A percentile compares a stretch with the other conserved stretches of the same genome.
phyloP scores from a whole-genome alignment of 1,284 basidiomycete species.

The Fomes fomentarius region DNA sequence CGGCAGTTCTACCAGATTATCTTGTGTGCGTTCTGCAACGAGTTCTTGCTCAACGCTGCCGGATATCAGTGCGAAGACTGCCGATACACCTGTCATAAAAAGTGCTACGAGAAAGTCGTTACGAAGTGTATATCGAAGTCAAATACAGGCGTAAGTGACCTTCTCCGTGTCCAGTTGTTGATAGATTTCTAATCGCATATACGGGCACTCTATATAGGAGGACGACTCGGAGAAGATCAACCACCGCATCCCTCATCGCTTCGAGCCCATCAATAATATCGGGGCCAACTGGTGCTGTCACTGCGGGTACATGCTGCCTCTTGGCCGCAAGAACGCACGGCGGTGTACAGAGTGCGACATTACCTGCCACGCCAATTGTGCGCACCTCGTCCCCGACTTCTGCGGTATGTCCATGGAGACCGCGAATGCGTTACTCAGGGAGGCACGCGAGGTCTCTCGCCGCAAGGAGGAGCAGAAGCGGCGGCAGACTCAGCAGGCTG shows the following conservation, averaged over 20 bases:
- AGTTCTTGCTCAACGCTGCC: conserved; percentile 95
- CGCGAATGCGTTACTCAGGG: conserved; percentile 90
- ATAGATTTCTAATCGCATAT: conserved; percentile 8
- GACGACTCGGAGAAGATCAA: conserved; percentile 99
- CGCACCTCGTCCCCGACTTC: conserved; percentile 98
- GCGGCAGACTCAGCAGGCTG: conserved; percentile 29
- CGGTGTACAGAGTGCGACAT: conserved; percentile 96
- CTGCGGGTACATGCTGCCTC: conserved; percentile 97
- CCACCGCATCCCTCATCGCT: conserved; percentile 98
- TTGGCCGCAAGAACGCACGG: conserved; percentile 95
- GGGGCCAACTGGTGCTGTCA: conserved; percentile 99
- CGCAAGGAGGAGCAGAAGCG: conserved; percentile 47
- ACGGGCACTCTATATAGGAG: conserved; percentile 55
- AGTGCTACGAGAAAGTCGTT: conserved; percentile 98
- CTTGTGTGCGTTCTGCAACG: conserved; percentile 96
- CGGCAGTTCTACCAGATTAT: conserved; percentile 99
- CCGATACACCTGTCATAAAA: conserved; percentile 98
- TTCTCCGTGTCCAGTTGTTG: background rate
- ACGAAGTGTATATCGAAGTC: conserved; percentile 99
- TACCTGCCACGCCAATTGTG: conserved; percentile 97
- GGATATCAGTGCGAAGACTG: conserved; percentile 99
- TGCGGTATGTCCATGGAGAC: conserved; percentile 99
- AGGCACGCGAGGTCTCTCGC: conserved; percentile 77
- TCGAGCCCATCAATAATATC: conserved; percentile 96
- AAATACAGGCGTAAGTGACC: conserved; percentile 79